phyloP scores from a whole-genome alignment of 768 basidiomycete genomes.

The Strobilomyces dryophilus region DNA sequence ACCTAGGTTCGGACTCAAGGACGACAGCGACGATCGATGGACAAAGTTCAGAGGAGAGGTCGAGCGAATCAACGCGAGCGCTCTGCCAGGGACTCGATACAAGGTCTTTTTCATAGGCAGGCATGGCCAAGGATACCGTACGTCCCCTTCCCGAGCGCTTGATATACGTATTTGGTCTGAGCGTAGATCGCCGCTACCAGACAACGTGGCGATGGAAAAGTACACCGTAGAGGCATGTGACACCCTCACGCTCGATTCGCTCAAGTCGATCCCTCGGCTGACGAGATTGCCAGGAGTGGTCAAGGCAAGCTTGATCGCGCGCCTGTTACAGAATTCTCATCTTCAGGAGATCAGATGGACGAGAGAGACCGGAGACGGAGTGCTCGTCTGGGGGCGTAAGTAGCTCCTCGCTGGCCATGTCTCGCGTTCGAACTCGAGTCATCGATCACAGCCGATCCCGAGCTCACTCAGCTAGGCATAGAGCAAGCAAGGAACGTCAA shows the following conservation, averaged over 20 bases:
- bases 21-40: constrained; percentile 52
- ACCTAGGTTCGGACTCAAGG: constrained; percentile 54
- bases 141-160: constrained; percentile 21
- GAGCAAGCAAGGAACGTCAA: constrained; percentile 49
- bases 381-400: constrained; percentile 73
- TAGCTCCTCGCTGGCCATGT: constrained; percentile 5
- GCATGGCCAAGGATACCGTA: constrained; percentile 74
- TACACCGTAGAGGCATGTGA: constrained; percentile 48
- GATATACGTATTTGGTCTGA: too few species aligned
- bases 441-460: constrained; percentile 52
- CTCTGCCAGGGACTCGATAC: constrained; percentile 39
- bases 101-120: constrained; percentile 65
- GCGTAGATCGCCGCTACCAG: constrained; percentile 29
- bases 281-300: constrained; percentile 45
- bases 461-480: constrained; percentile 54
- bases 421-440: neutral
- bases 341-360: constrained; percentile 43
- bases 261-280: neutral
- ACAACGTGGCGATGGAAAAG: constrained; percentile 66
- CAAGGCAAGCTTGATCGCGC: constrained; percentile 39
- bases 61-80: constrained; percentile 39
- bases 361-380: constrained; percentile 57
- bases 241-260: neutral
- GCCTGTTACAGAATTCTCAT: neutral
- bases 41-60: constrained; percentile 38